A percentile compares a stretch with the other conserved stretches of the same genome.
Evolutionary conservation across 1,284 basidiomycete genomes (phyloP).

Genomic region (Malassezia arunalokei): DNA sequence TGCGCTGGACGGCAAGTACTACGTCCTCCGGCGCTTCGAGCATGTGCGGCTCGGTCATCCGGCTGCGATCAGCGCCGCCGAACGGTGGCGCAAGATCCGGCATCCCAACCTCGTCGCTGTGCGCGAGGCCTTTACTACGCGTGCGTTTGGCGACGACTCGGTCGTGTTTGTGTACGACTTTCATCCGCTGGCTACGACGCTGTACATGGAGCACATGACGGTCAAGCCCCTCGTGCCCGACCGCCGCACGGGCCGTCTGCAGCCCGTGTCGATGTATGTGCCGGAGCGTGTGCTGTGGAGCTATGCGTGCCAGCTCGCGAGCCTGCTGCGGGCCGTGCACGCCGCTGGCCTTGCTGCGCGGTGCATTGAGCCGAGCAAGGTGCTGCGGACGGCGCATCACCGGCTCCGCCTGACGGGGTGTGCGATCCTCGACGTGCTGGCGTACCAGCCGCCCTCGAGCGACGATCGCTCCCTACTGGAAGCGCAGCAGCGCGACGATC

Average conservation of each 20-base stretch:
- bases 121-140: conserved; percentile 87
- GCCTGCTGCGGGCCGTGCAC: conserved; percentile 74
- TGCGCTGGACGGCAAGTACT: conserved; percentile 64
- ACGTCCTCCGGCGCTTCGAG: conserved; percentile 71
- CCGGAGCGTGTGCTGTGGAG: conserved; percentile 84
- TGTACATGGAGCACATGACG: conserved; percentile 58
- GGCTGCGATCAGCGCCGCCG: conserved; percentile 67
- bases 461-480: conserved; percentile 16
- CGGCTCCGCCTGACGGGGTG: conserved; percentile 32
- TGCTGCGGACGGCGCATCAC: conserved; percentile 57
- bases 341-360: conserved; percentile 68
- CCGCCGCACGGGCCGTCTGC: conserved; percentile 38
- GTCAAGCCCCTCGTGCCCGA: conserved; percentile 47
- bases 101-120: conserved; percentile 79
- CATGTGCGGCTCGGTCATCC: conserved; percentile 63
- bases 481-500: conserved; percentile 62
- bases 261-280: conserved; percentile 47
- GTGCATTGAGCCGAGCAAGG: conserved; percentile 73
- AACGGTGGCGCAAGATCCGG: conserved; percentile 71
- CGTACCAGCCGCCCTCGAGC: conserved; percentile 24
- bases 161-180: conserved; percentile 87
- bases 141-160: conserved; percentile 73
- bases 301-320: conserved; percentile 79
- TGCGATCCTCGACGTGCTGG: conserved; percentile 41
- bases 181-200: conserved; percentile 69